Conservation (phyloP, 2,329 filamentous ascomycete genomes). For the Hyphodiscus sp. region DNA sequence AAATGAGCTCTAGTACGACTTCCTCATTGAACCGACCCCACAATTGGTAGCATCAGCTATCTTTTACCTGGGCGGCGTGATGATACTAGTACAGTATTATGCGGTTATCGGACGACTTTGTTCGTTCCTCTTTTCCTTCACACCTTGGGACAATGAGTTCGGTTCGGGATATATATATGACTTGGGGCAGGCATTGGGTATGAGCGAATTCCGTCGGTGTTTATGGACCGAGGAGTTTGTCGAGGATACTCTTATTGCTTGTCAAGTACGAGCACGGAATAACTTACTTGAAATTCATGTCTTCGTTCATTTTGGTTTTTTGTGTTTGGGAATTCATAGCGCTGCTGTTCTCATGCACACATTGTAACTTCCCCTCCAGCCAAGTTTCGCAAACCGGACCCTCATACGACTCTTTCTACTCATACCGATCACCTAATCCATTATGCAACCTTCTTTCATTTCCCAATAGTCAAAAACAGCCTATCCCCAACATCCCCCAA, state of each 20-base stretch:
- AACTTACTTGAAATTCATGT: background rate
- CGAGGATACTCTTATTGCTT: background rate
- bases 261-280: background rate
- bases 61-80: conserved; percentile 18
- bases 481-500: conserved; percentile 87
- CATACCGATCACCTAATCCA: background rate
- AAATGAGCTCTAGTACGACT: conserved; percentile 21
- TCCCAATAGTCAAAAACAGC: conserved; percentile 82
- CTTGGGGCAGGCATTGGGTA: background rate
- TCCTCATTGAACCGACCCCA: conserved; percentile 24
- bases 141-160: conserved; percentile 23
- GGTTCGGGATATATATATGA: conserved; percentile 4
- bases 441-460: conserved; percentile 40
- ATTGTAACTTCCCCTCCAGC: background rate
- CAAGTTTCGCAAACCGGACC: too few relatives aligned
- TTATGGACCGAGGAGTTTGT: background rate
- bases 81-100: conserved; percentile 19
- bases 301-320: background rate
- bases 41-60: conserved; percentile 19
- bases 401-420: too few relatives aligned
- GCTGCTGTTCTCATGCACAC: background rate
- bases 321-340: background rate
- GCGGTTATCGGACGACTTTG: conserved; percentile 11
- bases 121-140: conserved; percentile 16
- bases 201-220: background rate